These are phyloP conservation scores for Lithospermum erythrorhizon DNA, from an alignment of 257 asterid species.

Conservation along the genomic window DNA sequence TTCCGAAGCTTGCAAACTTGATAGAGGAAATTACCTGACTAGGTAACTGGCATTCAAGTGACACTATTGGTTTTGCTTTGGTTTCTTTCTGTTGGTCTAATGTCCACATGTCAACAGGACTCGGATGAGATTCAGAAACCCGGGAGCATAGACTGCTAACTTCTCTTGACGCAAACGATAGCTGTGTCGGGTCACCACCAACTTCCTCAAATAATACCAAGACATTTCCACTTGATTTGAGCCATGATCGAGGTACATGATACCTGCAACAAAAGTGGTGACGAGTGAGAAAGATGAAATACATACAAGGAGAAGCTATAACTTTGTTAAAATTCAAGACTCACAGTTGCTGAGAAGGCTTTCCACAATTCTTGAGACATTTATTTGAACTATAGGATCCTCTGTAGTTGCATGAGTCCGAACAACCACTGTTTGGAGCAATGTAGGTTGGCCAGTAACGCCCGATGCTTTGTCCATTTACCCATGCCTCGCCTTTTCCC, in stretches of 20 bases:
- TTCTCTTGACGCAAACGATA: slow-evolving; percentile 60
- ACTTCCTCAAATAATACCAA: slow-evolving; percentile 71
- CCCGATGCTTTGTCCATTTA: slow-evolving; percentile 85
- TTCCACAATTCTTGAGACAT: slow-evolving; percentile 71
- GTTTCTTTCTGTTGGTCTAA: slow-evolving; percentile 27
- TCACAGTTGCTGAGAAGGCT: slow-evolving; percentile 75
- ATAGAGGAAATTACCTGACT: slow-evolving; percentile 60
- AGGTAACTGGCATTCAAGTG: slow-evolving; percentile 50
- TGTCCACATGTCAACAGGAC: slow-evolving; percentile 65
- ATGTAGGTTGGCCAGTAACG: slow-evolving; percentile 71
- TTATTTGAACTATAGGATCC: slow-evolving; percentile 47
- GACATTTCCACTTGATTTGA: slow-evolving; percentile 47
- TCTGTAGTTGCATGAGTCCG: slow-evolving; percentile 52
- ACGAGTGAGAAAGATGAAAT: slow-evolving; percentile 3
- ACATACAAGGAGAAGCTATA: not conserved
- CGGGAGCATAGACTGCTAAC: slow-evolving; percentile 46
- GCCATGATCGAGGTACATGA: slow-evolving; percentile 90
- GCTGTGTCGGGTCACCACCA: slow-evolving; percentile 76
- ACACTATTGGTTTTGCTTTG: slow-evolving; percentile 33
- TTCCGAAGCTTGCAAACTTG: slow-evolving; percentile 81
- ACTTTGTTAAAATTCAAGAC: slow-evolving; percentile 9
- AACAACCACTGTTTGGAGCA: slow-evolving; percentile 46
- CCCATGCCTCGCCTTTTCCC: slow-evolving; percentile 96
- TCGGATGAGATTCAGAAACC: slow-evolving; percentile 65
- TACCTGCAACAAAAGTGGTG: slow-evolving; percentile 92